These are phyloP conservation scores for Saccharomycopsis amapae DNA, from an alignment of 805 yeast genomes.

Conservation along the genomic window DNA sequence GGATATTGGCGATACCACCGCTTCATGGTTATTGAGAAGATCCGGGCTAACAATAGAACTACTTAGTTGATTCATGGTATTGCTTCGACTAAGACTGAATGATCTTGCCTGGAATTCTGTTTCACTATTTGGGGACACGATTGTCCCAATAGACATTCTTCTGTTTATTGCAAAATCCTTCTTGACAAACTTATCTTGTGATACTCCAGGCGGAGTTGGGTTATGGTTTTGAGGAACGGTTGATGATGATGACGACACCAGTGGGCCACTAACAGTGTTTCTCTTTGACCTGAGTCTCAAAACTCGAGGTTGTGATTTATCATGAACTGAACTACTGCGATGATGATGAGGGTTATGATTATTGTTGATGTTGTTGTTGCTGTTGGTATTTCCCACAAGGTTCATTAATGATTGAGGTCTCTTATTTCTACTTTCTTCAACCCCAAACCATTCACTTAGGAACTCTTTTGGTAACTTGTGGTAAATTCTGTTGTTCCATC, in stretches of 20 bases:
- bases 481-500: constrained; percentile 7
- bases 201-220: too few species aligned
- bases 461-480: constrained; percentile 7
- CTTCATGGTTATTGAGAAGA: background rate
- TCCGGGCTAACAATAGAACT: background rate
- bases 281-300: constrained; percentile 1
- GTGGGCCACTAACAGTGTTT: background rate
- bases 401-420: too few species aligned
- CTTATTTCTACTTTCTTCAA: too few species aligned
- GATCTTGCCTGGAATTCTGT: constrained; percentile 15
- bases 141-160: constrained; percentile 8
- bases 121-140: constrained; percentile 5
- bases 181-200: background rate
- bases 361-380: too few species aligned
- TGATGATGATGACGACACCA: too few species aligned
- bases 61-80: constrained; percentile 7
- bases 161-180: too few species aligned
- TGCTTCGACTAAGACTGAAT: constrained; percentile 18
- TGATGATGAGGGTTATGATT: too few species aligned
- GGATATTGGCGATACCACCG: background rate
- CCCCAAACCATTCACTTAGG: constrained; percentile 3
- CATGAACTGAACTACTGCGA: too few species aligned
- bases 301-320: background rate
- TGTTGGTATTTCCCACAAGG: too few species aligned
- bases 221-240: too few species aligned